Percentiles rank a stretch among this genome's conserved stretches.
phyloP scores from a whole-genome alignment of 2,329 filamentous ascomycete genomes.

The Zymoseptoria tritici region DNA sequence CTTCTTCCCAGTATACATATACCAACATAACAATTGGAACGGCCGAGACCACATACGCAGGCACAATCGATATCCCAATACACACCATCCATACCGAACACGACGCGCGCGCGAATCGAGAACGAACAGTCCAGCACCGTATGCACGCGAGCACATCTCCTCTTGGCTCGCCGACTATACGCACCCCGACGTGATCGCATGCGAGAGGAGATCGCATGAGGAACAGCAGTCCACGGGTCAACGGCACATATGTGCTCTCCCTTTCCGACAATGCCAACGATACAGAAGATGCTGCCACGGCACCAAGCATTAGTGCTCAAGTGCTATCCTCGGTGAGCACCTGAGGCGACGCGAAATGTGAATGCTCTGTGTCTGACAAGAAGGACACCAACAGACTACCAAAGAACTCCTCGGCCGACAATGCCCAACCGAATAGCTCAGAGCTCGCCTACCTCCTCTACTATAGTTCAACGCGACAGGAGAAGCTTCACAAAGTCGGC shows the following conservation, averaged over 20 bases:
- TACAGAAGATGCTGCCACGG: constrained; percentile 70
- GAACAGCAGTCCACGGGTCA: not conserved
- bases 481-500: constrained; percentile 94
- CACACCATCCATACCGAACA: not conserved
- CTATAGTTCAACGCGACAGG: constrained; percentile 88
- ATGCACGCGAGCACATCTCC: not conserved
- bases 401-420: constrained; percentile 72
- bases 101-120: not conserved
- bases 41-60: too few relatives aligned
- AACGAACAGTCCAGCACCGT: not conserved
- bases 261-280: not conserved
- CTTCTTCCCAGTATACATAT: not conserved
- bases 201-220: not conserved
- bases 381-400: constrained; percentile 47
- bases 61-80: not conserved
- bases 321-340: constrained; percentile 68
- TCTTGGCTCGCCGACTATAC: not conserved
- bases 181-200: not conserved
- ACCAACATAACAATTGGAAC: not conserved
- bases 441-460: constrained; percentile 95
- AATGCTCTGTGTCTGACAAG: not conserved
- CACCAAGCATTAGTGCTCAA: constrained; percentile 94
- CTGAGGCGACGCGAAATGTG: not conserved
- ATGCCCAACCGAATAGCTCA: constrained; percentile 86
- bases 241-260: not conserved